Evolutionary conservation across 441 rosid genomes (phyloP), one percentile per base, ranked within the genome.

Genomic region (Raphanus hybrid): DNA sequence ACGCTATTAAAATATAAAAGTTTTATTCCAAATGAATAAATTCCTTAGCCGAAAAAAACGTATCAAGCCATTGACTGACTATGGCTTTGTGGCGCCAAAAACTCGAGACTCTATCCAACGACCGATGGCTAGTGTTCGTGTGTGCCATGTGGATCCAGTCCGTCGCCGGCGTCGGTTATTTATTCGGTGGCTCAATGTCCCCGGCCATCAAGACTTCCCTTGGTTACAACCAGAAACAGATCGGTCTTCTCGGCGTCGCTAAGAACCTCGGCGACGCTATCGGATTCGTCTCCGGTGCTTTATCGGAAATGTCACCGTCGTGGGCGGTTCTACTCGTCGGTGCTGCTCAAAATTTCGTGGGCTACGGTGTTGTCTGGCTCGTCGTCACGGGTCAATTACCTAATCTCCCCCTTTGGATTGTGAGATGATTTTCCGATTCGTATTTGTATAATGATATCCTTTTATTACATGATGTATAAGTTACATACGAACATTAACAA

Each of bases 121-220:
- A 87, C 86, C 84, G 94, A 88, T 91, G 97, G 96, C 86, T 87
- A 59, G 92, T 91, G 55, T 89, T 89, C 71, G 91, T 90, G 9
- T 82, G 91, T 52, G 87, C 90, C 75, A 90, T 89, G 86, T 93
- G 97, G 97, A 73, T 93, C 23, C 92, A 89, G 35, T 89, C 93
- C 1, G 86, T 89, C 66, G 94, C 92, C 29, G 92, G 96, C 60
- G 81, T 93, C 70, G 93, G 97, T 4, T 91, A 91, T 84, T 62
- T 93, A 78, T 90, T 88, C 80, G 97, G 96, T 70, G 91, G 98
- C 72, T 75, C 83, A 29, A 90, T 91, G 75, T 93, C 97, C 0
- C 96, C 96, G 2, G 93, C 81, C 66, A 90, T 92, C 66, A 91
- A 93, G 69, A 80, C 86, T 75, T 5, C 86, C 34, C 69, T 90